Conservation (phyloP, 2,329 filamentous ascomycete genomes). For the Graphiopsis chlorocephala region DNA sequence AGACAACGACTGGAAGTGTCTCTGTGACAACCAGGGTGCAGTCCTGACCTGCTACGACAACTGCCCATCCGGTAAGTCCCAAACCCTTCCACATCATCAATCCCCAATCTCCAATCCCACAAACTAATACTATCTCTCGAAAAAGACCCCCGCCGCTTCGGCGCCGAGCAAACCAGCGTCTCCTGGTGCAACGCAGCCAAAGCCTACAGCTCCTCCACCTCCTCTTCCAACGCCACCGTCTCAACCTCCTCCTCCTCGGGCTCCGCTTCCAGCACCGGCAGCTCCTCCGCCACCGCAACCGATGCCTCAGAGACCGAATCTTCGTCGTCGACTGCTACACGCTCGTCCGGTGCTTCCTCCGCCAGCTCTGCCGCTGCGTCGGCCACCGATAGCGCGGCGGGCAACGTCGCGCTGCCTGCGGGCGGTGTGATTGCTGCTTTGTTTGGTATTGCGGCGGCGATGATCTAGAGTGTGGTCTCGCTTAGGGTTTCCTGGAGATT, state of each 20-base stretch:
- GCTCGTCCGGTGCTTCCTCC: slow-evolving; percentile 7
- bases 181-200: slow-evolving; percentile 37
- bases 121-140: background rate
- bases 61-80: slow-evolving; percentile 48
- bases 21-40: slow-evolving; percentile 54
- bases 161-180: slow-evolving; percentile 34
- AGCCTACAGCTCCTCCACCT: slow-evolving; percentile 26
- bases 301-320: slow-evolving; percentile 10
- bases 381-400: slow-evolving; percentile 17
- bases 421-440: slow-evolving; percentile 21
- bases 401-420: slow-evolving; percentile 17
- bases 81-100: background rate
- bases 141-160: slow-evolving; percentile 37
- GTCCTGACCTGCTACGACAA: slow-evolving; percentile 57
- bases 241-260: background rate
- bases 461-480: slow-evolving; percentile 10
- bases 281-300: slow-evolving; percentile 6
- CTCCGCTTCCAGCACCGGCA: background rate
- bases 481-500: background rate
- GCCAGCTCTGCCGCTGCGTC: slow-evolving; percentile 12
- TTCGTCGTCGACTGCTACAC: background rate
- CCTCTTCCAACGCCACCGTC: slow-evolving; percentile 4
- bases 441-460: slow-evolving; percentile 20
- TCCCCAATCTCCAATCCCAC: background rate
- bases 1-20: slow-evolving; percentile 54